These are phyloP conservation scores for Pecoramyces ruminantium DNA, from an alignment of 192 early-diverging fungal species.

Conservation along the genomic window DNA sequence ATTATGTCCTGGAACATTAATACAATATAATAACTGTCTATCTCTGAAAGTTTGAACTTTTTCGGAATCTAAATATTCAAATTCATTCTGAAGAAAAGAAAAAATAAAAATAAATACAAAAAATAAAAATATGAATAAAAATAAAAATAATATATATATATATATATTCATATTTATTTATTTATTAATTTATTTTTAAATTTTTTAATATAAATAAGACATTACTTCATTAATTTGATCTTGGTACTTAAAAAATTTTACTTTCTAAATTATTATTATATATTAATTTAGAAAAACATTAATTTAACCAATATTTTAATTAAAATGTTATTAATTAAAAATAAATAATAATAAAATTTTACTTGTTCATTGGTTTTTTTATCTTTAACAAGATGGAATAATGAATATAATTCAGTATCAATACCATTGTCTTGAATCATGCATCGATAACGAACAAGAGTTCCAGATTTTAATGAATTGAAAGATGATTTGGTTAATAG, in stretches of 20 bases:
- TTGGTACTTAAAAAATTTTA: neutral
- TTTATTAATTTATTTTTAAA: too few relatives aligned
- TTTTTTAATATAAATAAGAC: too few relatives aligned
- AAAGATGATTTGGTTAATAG: neutral
- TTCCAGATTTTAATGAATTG: neutral
- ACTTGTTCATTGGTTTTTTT: neutral
- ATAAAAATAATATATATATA: too few relatives aligned
- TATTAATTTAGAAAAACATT: too few relatives aligned
- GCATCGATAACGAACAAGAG: neutral
- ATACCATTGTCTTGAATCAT: neutral
- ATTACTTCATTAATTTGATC: neutral
- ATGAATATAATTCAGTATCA: neutral
- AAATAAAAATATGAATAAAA: too few relatives aligned
- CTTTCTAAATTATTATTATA: neutral
- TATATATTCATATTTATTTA: too few relatives aligned
- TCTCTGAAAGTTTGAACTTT: neutral
- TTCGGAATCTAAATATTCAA: neutral
- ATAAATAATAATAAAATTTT: neutral
- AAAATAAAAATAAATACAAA: too few relatives aligned
- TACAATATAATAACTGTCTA: neutral
- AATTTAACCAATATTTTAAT: too few relatives aligned
- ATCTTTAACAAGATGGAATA: neutral
- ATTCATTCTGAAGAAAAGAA: neutral
- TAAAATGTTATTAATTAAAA: too few relatives aligned
- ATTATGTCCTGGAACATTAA: neutral